Evolutionary conservation across 2,329 filamentous ascomycete genomes (phyloP).

Genomic region (Claviceps capensis): DNA sequence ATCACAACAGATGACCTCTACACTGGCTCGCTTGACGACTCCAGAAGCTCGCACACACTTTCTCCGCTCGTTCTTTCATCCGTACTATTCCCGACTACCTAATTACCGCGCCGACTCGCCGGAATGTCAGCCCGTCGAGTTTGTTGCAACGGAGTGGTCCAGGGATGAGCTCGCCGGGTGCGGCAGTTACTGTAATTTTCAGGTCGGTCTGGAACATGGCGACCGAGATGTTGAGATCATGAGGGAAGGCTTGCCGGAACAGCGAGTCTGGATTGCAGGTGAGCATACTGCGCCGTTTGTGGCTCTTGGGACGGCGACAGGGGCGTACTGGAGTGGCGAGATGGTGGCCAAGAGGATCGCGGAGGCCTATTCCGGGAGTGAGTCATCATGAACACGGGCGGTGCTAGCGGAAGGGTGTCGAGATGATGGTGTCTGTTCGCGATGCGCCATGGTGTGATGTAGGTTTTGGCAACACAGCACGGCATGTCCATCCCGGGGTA

Average conservation of each 20-base stretch:
- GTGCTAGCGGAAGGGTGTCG: neutral
- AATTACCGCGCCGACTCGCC: constrained; percentile 42
- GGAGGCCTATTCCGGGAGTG: constrained; percentile 32
- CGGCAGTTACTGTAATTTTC: constrained; percentile 79
- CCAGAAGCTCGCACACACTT: constrained; percentile 36
- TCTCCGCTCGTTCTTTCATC: constrained; percentile 54
- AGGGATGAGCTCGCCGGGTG: constrained; percentile 66
- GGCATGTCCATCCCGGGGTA: neutral
- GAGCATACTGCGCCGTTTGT: constrained; percentile 88
- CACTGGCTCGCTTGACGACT: constrained; percentile 26
- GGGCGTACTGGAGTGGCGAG: constrained; percentile 87
- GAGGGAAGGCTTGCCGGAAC: constrained; percentile 46
- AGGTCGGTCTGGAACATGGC: constrained; percentile 55
- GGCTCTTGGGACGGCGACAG: constrained; percentile 74
- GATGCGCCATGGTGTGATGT: too few relatives aligned
- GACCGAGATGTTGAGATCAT: constrained; percentile 58
- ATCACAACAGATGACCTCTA: constrained; percentile 37
- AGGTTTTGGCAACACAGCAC: neutral
- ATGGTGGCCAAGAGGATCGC: constrained; percentile 53
- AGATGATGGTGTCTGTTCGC: neutral
- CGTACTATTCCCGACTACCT: constrained; percentile 66
- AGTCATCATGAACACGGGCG: neutral
- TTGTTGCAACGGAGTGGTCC: constrained; percentile 65
- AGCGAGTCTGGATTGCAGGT: constrained; percentile 72
- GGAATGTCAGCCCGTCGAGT: constrained; percentile 47